phyloP scores from a whole-genome alignment of 139 green algal species.

The Auxenochlorella pyrenoidosa region DNA sequence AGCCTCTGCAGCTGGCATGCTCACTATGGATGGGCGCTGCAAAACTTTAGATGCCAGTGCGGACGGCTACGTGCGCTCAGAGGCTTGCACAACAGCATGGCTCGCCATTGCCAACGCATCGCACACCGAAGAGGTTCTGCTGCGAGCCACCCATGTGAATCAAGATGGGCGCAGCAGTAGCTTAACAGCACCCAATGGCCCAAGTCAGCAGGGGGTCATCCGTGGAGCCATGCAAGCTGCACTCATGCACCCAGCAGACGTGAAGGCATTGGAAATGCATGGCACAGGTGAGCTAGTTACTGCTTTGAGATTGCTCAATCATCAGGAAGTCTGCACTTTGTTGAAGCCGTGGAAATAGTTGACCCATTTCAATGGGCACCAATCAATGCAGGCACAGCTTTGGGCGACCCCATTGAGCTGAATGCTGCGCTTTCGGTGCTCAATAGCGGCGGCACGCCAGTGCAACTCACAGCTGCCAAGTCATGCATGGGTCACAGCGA shows the following conservation, averaged over 20 bases:
- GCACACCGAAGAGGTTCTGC: conserved; percentile 10
- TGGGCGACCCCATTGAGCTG: conserved; percentile 92
- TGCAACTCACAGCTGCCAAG: conserved; percentile 76
- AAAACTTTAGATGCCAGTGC: conserved; percentile 60
- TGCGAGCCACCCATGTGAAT: conserved; percentile 54
- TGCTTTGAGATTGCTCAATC: background rate
- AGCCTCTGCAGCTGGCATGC: conserved; percentile 49
- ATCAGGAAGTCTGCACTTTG: too few relatives aligned
- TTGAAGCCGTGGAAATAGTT: background rate
- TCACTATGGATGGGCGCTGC: conserved; percentile 54
- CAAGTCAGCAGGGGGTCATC: conserved; percentile 62
- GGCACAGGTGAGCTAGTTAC: conserved; percentile 63
- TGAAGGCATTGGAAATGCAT: conserved; percentile 65
- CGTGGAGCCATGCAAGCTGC: conserved; percentile 46
- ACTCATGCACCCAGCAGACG: background rate
- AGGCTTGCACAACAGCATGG: conserved; percentile 39
- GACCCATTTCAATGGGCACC: background rate
- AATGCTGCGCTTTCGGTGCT: conserved; percentile 54
- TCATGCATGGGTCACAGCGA: conserved; percentile 79
- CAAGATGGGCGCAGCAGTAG: conserved; percentile 66
- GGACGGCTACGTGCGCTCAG: conserved; percentile 65
- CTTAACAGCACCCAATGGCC: conserved; percentile 72
- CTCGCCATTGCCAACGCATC: too few relatives aligned
- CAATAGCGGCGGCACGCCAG: background rate
- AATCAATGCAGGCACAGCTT: conserved; percentile 67